These are phyloP conservation scores for Hericium coralloides DNA, from an alignment of 768 basidiomycete species.

Conservation along the genomic window DNA sequence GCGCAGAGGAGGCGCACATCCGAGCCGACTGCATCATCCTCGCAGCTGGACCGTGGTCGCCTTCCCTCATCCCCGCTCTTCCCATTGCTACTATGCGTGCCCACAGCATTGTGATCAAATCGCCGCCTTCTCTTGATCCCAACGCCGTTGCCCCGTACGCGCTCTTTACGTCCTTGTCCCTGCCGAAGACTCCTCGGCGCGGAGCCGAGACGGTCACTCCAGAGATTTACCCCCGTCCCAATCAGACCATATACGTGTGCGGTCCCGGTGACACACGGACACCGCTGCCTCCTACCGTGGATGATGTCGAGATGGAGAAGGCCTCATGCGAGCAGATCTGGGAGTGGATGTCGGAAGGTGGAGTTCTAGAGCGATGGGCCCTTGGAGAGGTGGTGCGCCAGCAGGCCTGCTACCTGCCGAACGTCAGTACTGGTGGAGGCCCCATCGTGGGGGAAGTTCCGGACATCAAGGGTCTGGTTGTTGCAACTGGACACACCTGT, in stretches of 20 bases:
- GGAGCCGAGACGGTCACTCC: constrained; percentile 29
- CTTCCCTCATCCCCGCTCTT: constrained; percentile 43
- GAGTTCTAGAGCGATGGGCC: constrained; percentile 30
- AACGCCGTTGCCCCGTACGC: constrained; percentile 61
- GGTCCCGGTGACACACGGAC: constrained; percentile 63
- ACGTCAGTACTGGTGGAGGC: constrained; percentile 45
- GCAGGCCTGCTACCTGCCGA: constrained; percentile 77
- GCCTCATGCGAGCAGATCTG: constrained; percentile 46
- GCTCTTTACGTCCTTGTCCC: constrained; percentile 70
- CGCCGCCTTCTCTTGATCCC: constrained; percentile 32
- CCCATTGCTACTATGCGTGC: constrained; percentile 59
- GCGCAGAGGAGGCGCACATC: constrained; percentile 25
- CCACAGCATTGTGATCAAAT: constrained; percentile 62
- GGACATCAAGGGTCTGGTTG: constrained; percentile 48
- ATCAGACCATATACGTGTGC: constrained; percentile 67
- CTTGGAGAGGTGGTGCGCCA: constrained; percentile 42
- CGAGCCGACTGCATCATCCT: constrained; percentile 64
- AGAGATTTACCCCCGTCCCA: constrained; percentile 67
- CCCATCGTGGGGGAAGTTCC: constrained; percentile 65
- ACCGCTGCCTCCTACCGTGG: constrained; percentile 58
- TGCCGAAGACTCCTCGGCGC: constrained; percentile 18
- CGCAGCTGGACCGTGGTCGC: constrained; percentile 84
- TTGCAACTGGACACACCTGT: constrained; percentile 75
- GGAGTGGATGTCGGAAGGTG: constrained; percentile 48
- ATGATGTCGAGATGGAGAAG: constrained; percentile 56